These are phyloP conservation scores for Poa pratensis DNA, from an alignment of 176 grass and related monocot genomes.

Conservation along the genomic window DNA sequence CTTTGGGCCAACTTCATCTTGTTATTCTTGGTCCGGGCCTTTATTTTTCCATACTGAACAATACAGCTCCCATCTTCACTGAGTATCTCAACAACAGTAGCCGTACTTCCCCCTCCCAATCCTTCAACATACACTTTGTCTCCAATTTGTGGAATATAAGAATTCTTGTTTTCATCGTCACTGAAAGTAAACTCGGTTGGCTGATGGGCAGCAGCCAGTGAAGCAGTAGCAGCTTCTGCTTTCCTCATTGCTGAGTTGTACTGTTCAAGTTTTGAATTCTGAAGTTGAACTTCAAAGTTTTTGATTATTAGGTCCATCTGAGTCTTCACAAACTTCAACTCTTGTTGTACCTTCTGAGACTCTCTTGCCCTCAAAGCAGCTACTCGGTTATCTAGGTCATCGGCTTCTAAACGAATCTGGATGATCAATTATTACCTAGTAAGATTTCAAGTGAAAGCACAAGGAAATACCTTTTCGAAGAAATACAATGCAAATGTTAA, in stretches of 20 bases:
- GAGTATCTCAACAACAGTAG: conserved; percentile 62
- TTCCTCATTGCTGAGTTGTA: conserved; percentile 63
- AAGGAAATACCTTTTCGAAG: neutral
- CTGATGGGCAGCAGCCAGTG: conserved; percentile 56
- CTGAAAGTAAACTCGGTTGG: conserved; percentile 42
- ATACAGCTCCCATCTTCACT: conserved; percentile 60
- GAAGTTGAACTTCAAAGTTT: conserved; percentile 59
- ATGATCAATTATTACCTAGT: conserved; percentile 15
- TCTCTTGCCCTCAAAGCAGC: conserved; percentile 56
- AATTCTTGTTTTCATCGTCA: conserved; percentile 40
- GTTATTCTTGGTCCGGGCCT: conserved; percentile 59
- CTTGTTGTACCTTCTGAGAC: conserved; percentile 58
- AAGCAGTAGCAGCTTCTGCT: conserved; percentile 68
- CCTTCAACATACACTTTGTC: conserved; percentile 69
- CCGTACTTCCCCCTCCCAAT: conserved; percentile 55
- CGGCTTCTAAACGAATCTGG: conserved; percentile 61
- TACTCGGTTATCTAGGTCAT: conserved; percentile 60
- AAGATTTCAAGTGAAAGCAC: conserved; percentile 3
- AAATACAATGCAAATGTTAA: neutral
- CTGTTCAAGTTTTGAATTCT: conserved; percentile 60
- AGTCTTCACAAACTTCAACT: conserved; percentile 64
- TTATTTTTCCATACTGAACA: conserved; percentile 84
- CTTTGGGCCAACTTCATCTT: conserved; percentile 71
- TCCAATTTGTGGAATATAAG: conserved; percentile 64
- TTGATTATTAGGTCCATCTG: conserved; percentile 72